These are phyloP conservation scores for Simplicillium sp. DNA, from an alignment of 2,329 filamentous ascomycete genomes.

Conservation along the genomic window DNA sequence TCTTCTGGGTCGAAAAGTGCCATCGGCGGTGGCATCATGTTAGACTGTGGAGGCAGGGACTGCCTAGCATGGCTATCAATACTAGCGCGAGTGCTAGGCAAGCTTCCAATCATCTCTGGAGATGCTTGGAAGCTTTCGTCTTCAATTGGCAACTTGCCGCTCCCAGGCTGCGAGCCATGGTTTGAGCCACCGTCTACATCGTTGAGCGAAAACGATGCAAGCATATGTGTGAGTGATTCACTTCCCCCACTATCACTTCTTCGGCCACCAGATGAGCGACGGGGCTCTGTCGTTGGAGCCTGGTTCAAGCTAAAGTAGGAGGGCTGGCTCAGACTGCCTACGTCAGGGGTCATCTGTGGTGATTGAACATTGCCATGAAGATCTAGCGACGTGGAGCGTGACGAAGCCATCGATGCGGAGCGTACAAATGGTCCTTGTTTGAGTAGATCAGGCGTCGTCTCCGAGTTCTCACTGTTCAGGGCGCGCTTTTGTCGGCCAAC, in stretches of 20 bases:
- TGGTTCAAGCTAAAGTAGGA: conserved; percentile 81
- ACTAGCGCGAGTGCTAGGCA: conserved; percentile 17
- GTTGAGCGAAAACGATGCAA: conserved; percentile 67
- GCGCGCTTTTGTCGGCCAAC: conserved; percentile 94
- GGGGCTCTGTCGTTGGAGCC: conserved; percentile 40
- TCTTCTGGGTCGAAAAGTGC: conserved; percentile 93
- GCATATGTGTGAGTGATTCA: conserved; percentile 74
- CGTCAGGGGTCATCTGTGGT: conserved; percentile 69
- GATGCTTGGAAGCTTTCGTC: conserved; percentile 71
- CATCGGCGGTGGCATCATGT: conserved; percentile 84
- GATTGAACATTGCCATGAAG: conserved; percentile 65
- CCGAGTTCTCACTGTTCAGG: conserved; percentile 63
- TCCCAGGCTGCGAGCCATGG: conserved; percentile 27
- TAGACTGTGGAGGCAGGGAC: conserved; percentile 34
- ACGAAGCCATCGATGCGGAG: conserved; percentile 77
- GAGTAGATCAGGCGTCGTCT: conserved; percentile 84
- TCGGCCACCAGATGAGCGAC: conserved; percentile 62
- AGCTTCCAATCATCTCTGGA: conserved; percentile 56
- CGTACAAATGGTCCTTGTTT: conserved; percentile 88
- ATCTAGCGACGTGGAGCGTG: conserved; percentile 88
- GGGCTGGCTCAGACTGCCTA: conserved; percentile 61
- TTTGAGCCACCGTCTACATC: conserved; percentile 40
- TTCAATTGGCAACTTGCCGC: conserved; percentile 54
- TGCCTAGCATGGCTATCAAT: conserved; percentile 22
- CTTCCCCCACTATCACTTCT: conserved; percentile 90